Evolutionary conservation across 1,139 yeast species (phyloP), one percentile per base, ranked within the genome.

Genomic region (Suhomyces guaymorum): DNA sequence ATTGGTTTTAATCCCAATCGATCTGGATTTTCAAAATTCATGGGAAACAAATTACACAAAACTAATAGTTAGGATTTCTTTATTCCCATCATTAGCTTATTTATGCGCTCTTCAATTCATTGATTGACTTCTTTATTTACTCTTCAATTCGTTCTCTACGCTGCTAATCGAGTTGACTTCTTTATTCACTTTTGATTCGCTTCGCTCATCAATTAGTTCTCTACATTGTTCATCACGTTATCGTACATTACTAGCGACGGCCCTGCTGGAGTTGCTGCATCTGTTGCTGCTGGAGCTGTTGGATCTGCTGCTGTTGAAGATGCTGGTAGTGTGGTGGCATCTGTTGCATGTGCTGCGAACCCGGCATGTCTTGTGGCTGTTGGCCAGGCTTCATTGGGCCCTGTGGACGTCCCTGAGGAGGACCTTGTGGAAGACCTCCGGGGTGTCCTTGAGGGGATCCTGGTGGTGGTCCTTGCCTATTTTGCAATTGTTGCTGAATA

Each of bases 391-490:
- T n/a, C n/a, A n/a, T n/a, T n/a, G n/a, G 35, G 11, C 23, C 26
- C 9, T 26, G 28, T 24, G 42, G 47, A 19, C 34, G 43, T 20
- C 44, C 49, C 36, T 46, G 49, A 18, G 41, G 49, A 22, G 36
- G 41, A 11, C 37, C 40, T 29, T 35, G 47, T 19, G 47, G 51
- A 18, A 49, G 54, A 8, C 38, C 37, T 23, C 37, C 41, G 9
- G 21, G 36, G 10, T 18, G 34, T 9, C 34, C 35, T 18, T 32
- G 39, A 3, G 36, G 29, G 16, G 28, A 38, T n/a, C 26, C 20
- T 15, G 24, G 37, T 4, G 17, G 34, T 15, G 19, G 29, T 7
- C 17, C 28, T 12, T 37, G 43, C 20, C 24, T 20, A 9, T 23
- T 20, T 15, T 28, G 30, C 5, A 31, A 13, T n/a, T 32, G 41